Conservation (phyloP, 345 rosid species). For the Moringa oleifera region DNA sequence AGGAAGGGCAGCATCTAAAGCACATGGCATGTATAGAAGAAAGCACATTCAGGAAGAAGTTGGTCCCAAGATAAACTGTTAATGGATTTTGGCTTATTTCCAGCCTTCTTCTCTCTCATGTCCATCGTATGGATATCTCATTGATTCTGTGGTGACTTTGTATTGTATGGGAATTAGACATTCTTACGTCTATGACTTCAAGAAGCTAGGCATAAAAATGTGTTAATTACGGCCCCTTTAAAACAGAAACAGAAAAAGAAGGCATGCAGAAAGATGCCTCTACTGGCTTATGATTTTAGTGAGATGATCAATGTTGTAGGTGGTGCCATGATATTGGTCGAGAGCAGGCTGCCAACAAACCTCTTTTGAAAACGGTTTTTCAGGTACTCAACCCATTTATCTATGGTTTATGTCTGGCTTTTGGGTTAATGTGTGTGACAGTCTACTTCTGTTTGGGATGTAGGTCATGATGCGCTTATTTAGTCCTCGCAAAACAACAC, state of each 20-base stretch:
- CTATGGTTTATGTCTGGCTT: not conserved
- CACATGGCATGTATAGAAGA: not conserved
- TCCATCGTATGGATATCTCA: not conserved
- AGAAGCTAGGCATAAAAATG: too few species aligned
- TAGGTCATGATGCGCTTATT: conserved; percentile 89
- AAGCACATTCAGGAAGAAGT: not conserved
- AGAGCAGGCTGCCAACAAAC: conserved; percentile 90
- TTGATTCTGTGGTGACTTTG: not conserved
- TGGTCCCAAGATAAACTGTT: not conserved
- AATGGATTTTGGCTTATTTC: not conserved
- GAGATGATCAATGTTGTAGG: conserved; percentile 32
- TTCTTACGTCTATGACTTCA: too few species aligned
- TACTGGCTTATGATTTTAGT: conserved; percentile 11
- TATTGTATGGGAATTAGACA: not conserved
- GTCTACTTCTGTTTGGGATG: conserved; percentile 9
- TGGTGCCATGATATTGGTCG: conserved; percentile 97
- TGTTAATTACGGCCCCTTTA: not conserved
- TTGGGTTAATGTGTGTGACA: conserved; percentile 11
- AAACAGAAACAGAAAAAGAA: not conserved
- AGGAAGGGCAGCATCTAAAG: not conserved
- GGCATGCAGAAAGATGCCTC: not conserved
- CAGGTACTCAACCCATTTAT: conserved; percentile 40
- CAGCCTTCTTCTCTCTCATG: not conserved
- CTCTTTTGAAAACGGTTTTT: conserved; percentile 83
- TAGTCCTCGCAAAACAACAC: conserved; percentile 85